A percentile compares a stretch with the other conserved stretches of the same genome.
Evolutionary conservation across 179 eudicot species (phyloP).

Genomic region (Nepenthes alata): DNA sequence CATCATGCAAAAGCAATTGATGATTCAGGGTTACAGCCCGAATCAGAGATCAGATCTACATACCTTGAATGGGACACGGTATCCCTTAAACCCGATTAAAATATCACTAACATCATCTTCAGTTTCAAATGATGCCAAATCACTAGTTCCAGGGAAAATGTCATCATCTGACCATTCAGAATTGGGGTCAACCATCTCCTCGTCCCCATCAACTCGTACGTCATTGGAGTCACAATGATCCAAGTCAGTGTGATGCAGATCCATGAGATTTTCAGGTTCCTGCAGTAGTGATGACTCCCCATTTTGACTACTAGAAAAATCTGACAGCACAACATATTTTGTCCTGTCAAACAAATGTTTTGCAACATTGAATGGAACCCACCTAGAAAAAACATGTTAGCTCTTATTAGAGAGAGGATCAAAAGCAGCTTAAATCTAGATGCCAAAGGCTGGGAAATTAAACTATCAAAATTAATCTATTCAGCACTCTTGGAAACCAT

Average conservation of each 20-base stretch:
- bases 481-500: no score
- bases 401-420: conserved; percentile 10
- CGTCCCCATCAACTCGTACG: conserved; percentile 34
- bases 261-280: conserved; percentile 23
- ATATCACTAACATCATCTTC: conserved; percentile 39
- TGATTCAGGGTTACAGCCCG: not conserved
- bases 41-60: not conserved
- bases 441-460: no score
- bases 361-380: conserved; percentile 59
- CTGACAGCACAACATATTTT: conserved; percentile 62
- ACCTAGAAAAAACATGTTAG: conserved; percentile 35
- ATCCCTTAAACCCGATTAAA: conserved; percentile 47
- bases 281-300: conserved; percentile 18
- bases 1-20: no score
- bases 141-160: conserved; percentile 28
- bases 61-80: conserved; percentile 58
- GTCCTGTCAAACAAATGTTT: conserved; percentile 63
- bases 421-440: not conserved
- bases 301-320: conserved; percentile 25
- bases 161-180: conserved; percentile 62
- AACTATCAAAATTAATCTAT: not conserved
- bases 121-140: conserved; percentile 11
- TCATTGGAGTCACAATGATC: conserved; percentile 48
- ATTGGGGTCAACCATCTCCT: conserved; percentile 36
- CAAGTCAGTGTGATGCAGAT: conserved; percentile 32